Evolutionary conservation across 2,329 filamentous ascomycete species (phyloP).

Genomic region (Volutella citrinella): DNA sequence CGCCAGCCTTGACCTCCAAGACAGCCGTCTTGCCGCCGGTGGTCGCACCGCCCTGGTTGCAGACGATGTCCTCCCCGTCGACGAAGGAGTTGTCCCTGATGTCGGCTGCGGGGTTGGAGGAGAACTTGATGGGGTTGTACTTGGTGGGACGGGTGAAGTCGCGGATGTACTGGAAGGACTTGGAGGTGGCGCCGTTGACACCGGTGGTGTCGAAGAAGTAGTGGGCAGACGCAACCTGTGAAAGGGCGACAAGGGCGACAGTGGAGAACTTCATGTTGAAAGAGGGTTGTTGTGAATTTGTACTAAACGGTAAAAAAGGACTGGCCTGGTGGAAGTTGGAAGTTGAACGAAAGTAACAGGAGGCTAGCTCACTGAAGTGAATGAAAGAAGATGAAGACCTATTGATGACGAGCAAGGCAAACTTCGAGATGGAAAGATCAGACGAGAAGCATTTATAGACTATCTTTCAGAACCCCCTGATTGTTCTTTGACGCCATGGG

Average conservation of each 20-base stretch:
- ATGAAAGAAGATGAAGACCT: too few species aligned
- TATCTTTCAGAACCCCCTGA: too few species aligned
- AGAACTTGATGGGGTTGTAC: constrained; percentile 16
- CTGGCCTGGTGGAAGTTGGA: too few species aligned
- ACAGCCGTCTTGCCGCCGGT: constrained; percentile 6
- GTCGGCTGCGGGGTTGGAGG: too few species aligned
- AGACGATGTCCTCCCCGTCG: constrained; percentile 9
- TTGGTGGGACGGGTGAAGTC: constrained; percentile 7
- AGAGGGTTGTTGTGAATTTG: too few species aligned
- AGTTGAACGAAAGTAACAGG: too few species aligned
- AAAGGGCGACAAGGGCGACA: constrained; percentile 9
- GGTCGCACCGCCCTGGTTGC: constrained; percentile 11
- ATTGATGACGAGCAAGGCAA: too few species aligned
- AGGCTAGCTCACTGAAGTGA: too few species aligned
- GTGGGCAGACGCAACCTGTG: constrained; percentile 21
- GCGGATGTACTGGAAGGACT: constrained; percentile 19
- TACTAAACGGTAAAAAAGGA: too few species aligned
- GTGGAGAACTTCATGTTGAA: constrained; percentile 10
- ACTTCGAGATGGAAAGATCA: too few species aligned
- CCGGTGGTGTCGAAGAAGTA: constrained; percentile 26
- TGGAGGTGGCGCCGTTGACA: constrained; percentile 15
- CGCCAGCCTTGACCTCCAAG: constrained; percentile 13
- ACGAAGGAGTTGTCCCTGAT: constrained; percentile 5
- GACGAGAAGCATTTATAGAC: too few species aligned
- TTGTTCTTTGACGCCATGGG: too few species aligned